Percentiles rank a stretch among this genome's conserved stretches.
These are phyloP conservation scores for Thelonectria blattea DNA, from an alignment of 2,329 filamentous ascomycete genomes.

Conservation along the genomic window DNA sequence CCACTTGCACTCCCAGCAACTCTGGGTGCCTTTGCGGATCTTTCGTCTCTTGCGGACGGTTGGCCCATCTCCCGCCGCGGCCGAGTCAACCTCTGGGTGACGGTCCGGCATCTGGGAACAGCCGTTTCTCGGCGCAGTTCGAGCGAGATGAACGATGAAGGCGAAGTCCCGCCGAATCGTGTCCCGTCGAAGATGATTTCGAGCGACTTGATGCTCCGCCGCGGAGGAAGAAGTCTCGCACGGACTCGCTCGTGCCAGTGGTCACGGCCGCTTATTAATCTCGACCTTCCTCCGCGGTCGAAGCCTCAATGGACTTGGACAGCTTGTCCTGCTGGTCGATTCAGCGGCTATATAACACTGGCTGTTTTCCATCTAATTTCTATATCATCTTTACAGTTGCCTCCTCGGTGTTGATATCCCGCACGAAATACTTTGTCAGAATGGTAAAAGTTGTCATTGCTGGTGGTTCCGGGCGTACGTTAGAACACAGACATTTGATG, in stretches of 20 bases:
- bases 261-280: no score
- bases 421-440: neutral
- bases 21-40: constrained; percentile 23
- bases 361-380: no score
- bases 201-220: neutral
- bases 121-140: no score
- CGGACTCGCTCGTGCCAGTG: neutral
- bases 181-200: no score
- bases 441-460: neutral
- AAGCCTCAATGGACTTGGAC: neutral
- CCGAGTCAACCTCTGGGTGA: neutral
- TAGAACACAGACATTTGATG: neutral
- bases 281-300: neutral
- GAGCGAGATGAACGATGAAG: neutral
- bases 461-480: neutral
- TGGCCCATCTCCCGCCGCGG: neutral
- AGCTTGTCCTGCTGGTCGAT: neutral
- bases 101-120: neutral
- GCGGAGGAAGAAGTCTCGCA: neutral
- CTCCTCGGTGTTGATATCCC: neutral
- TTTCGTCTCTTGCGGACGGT: constrained; percentile 14
- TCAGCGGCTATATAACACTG: neutral
- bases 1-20: constrained; percentile 24
- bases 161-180: no score
- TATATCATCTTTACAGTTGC: neutral